Evolutionary conservation across 768 basidiomycete genomes (phyloP).

Genomic region (Pisolithus tinctorius): DNA sequence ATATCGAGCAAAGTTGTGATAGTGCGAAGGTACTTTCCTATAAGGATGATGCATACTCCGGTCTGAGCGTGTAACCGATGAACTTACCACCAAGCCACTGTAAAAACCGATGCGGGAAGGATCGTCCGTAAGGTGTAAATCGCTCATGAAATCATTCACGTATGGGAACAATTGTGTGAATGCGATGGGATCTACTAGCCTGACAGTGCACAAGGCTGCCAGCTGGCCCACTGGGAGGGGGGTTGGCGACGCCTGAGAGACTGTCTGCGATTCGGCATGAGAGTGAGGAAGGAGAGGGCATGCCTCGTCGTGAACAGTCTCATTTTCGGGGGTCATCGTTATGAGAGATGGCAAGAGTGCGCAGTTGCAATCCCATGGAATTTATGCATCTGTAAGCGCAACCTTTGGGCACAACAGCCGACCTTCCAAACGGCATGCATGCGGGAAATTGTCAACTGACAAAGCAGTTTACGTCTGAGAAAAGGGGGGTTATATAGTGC

Average conservation of each 20-base stretch:
- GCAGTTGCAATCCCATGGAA: background rate
- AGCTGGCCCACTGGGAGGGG: slow-evolving; percentile 33
- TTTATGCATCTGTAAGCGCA: slow-evolving; percentile 7
- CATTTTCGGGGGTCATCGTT: slow-evolving; percentile 16
- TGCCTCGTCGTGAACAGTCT: slow-evolving; percentile 24
- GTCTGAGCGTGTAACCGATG: background rate
- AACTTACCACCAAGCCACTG: slow-evolving; percentile 52
- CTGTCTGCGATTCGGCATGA: slow-evolving; percentile 29
- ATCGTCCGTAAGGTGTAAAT: slow-evolving; percentile 44
- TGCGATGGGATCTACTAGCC: slow-evolving; percentile 53
- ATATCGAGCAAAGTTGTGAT: slow-evolving; percentile 52
- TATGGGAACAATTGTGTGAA: slow-evolving; percentile 62
- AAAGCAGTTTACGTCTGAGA: background rate
- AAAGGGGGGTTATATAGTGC: background rate
- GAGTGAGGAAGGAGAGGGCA: slow-evolving; percentile 22
- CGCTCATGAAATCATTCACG: slow-evolving; percentile 56
- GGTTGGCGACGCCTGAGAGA: background rate
- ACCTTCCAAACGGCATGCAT: background rate
- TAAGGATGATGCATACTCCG: background rate
- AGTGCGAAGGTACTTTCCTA: slow-evolving; percentile 62
- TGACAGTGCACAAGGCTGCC: slow-evolving; percentile 41
- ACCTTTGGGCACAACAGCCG: background rate
- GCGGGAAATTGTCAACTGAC: background rate
- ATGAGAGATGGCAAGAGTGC: background rate
- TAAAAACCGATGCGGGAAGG: slow-evolving; percentile 57